Conservation (phyloP, 2,329 filamentous ascomycete species). For the Cladophialophora psammophila region DNA sequence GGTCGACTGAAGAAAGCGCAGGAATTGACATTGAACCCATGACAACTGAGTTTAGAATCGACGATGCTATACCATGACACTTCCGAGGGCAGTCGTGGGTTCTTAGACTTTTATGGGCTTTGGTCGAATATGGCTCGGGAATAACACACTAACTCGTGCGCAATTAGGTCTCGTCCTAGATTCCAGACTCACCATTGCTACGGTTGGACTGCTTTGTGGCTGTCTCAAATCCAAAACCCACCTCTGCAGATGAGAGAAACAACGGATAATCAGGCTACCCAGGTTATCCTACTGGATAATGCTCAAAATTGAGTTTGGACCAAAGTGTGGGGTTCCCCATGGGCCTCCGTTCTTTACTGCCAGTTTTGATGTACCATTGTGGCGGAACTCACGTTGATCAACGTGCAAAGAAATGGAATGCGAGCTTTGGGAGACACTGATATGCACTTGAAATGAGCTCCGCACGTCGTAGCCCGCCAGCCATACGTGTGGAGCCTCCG, state of each 20-base stretch:
- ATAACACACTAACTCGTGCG: too few relatives aligned
- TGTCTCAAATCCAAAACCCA: not conserved
- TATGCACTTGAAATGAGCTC: too few relatives aligned
- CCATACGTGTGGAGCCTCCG: too few relatives aligned
- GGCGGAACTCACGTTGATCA: too few relatives aligned
- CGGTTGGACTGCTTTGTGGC: not conserved
- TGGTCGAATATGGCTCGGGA: too few relatives aligned
- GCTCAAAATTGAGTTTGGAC: constrained; percentile 5
- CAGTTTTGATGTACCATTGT: too few relatives aligned
- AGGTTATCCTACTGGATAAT: constrained; percentile 3
- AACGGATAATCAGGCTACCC: not conserved
- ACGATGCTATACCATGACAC: not conserved
- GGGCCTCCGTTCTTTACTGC: too few relatives aligned
- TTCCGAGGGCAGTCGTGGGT: not conserved
- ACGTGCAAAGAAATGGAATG: too few relatives aligned
- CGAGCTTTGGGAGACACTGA: too few relatives aligned
- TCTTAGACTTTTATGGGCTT: not conserved
- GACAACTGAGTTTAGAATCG: not conserved
- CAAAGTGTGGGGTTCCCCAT: not conserved
- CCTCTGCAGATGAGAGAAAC: not conserved
- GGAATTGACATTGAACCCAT: constrained; percentile 8
- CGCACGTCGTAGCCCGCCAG: too few relatives aligned
- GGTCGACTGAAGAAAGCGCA: constrained; percentile 4
- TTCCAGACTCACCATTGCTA: too few relatives aligned
- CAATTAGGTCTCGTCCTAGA: too few relatives aligned